A percentile compares a stretch with the other conserved stretches of the same genome.
phyloP scores from a whole-genome alignment of 225 moss, liverwort and hornwort genomes.

The Pseudoscleropodium purum region DNA sequence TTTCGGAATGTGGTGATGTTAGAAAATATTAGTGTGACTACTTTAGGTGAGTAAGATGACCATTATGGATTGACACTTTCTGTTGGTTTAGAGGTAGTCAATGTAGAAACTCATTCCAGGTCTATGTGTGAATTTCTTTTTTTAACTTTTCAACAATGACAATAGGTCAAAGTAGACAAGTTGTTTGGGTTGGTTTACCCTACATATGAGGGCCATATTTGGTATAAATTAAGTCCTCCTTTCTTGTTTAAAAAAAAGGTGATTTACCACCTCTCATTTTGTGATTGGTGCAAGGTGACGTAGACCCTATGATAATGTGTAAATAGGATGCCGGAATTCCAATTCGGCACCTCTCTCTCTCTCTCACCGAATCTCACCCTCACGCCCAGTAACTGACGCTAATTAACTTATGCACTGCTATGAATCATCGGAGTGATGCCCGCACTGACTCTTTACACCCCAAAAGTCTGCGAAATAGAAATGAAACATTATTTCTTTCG shows the following conservation, averaged over 20 bases:
- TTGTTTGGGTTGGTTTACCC: background rate
- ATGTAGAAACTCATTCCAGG: background rate
- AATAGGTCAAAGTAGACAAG: background rate
- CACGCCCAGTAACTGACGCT: no score
- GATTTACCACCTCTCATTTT: background rate
- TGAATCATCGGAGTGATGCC: background rate
- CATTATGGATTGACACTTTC: background rate
- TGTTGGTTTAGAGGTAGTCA: background rate
- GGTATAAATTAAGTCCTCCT: background rate
- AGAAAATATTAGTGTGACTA: background rate
- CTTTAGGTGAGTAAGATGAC: background rate
- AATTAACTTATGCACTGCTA: background rate
- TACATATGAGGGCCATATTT: no score
- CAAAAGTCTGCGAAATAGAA: no score
- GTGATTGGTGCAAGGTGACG: background rate
- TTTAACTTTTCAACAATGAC: background rate
- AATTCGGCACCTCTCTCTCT: background rate
- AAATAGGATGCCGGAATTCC: background rate
- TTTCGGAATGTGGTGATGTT: rapidly evolving
- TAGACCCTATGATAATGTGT: background rate
- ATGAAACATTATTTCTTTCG: background rate
- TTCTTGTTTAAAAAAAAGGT: no score
- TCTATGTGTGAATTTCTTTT: background rate
- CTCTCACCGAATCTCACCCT: background rate
- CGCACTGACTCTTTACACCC: background rate